A percentile compares a stretch with the other conserved stretches of the same genome.
Evolutionary conservation across 2,329 filamentous ascomycete species (phyloP).

Genomic region (Chaetothyriales sp.): DNA sequence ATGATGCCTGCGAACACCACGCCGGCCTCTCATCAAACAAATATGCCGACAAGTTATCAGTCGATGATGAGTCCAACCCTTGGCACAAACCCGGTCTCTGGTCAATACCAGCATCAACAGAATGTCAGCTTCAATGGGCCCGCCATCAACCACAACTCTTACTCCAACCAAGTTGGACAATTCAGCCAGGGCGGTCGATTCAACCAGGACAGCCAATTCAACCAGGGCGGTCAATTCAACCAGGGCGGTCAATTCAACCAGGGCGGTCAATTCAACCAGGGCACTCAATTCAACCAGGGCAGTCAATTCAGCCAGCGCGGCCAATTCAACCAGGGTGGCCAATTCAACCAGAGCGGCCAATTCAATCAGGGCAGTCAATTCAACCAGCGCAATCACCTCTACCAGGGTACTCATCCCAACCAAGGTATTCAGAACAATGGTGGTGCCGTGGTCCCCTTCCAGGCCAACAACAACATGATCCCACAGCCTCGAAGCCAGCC

Average conservation of each 20-base stretch:
- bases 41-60: not conserved
- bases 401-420: not conserved
- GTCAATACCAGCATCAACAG: not conserved
- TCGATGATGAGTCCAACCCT: not conserved
- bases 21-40: not conserved
- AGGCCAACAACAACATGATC: not conserved
- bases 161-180: not conserved
- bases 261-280: too few relatives aligned
- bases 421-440: not conserved
- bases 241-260: too few relatives aligned
- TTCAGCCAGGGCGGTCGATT: too few relatives aligned
- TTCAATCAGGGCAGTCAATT: too few relatives aligned
- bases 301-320: not conserved
- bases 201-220: too few relatives aligned
- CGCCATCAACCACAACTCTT: not conserved
- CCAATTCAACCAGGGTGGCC: too few relatives aligned
- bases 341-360: too few relatives aligned
- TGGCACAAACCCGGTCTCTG: not conserved
- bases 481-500: not conserved
- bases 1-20: not conserved
- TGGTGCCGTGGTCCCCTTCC: not conserved
- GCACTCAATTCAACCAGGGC: too few relatives aligned
- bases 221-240: too few relatives aligned
- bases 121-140: not conserved
- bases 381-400: too few relatives aligned